Base-by-base conservation (phyloP, 2,329 filamentous ascomycete species). In the Fusarium nodosum region DNA sequence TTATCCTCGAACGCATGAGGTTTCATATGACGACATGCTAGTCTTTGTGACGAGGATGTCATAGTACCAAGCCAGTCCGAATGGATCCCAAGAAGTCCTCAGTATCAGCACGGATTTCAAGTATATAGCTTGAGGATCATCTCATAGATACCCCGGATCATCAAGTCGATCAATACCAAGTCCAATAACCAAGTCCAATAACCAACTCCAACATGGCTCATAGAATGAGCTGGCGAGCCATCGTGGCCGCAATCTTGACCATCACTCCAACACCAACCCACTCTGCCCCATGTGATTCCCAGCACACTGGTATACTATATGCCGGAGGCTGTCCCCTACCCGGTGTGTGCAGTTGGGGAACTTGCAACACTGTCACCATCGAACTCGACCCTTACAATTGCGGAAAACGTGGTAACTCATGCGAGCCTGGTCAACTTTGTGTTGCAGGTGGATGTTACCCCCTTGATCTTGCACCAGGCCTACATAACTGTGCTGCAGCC, bases 361-460 rank as follows among this genome's bases (percentile, higher is more conserved):
- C 46, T 20, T 71, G 68, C 39, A 69, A 69, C 12, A 71, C 45
- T 11, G 51, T 48, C 9, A 72, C 68, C 15, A 57, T 71, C 20
- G 68, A 66, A 51, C 54, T 71, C 2, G 68, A 71, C 12, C 56
- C 56, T 7, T 51, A 12, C 7, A 38, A 63, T 13, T 71, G 68
- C 16, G 68, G 68, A 18, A 60, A 47, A 10, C 26, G 34, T 12
- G 56, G 46, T 2, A 72, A 63, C 39, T 20, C 68, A 20, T 71
- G 68, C n/a, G 26, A 63, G 9, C n/a, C 61, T 24, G 68, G 68
- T 5, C 64, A 72, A 10, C 54, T 71, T 10, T 71, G 68, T 16
- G 56, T 71, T 15, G 68, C 64, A 11, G 68, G 68, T 2, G 42
- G 44, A 36, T 71, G 68, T 42, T 47, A 51, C 3, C 51, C 65